Base-by-base conservation (phyloP, 2,329 filamentous ascomycete genomes). In the Apiospora marii region DNA sequence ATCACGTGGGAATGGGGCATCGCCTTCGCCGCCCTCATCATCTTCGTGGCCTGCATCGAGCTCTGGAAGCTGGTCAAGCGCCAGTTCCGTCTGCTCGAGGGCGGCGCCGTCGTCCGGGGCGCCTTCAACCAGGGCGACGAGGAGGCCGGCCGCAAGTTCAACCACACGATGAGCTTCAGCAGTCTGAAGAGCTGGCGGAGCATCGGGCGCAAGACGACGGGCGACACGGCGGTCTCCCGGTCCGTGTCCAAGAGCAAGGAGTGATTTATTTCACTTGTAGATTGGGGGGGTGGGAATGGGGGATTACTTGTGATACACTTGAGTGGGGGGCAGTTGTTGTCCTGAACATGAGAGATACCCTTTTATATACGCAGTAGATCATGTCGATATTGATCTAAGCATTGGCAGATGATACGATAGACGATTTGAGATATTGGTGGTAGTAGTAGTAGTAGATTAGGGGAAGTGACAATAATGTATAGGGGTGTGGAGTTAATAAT, bases 1-100 rank as follows among this genome's bases (percentile, higher is more conserved):
- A 94, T 95, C 76, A 87, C 85, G 24, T 95, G 93, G 93, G 93
- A 94, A 80, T 95, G 92, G 92, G 89, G 87, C 1, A 84, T 95
- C 7, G 89, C 92, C 0, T 84, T 93, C 44, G 87, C 90, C 27
- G 90, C 89, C 72, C 87, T 91, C 0, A 75, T 91, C 16, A 79
- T 93, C 4, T 95, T 92, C 78, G 87, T 95, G 67, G 80, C 86
- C 0, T 91, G 91, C 37, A 87, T 94, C 53, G 93, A 95, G 84
- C 80, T 84, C 13, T 95, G 92, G 92, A 94, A 95, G 84, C 87
- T 87, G 77, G 81, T 83, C 74, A 95, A 95, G 88, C 85, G 92
- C 69, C 77, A 79, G 64, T 85, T 86, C 76, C 81, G 83, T 71
- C 83, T 89, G 37, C 84, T 90, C 70, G 85, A 89, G 76, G 88